Evolutionary conservation across 805 yeast genomes (phyloP).

Genomic region (Candida suzukii): DNA sequence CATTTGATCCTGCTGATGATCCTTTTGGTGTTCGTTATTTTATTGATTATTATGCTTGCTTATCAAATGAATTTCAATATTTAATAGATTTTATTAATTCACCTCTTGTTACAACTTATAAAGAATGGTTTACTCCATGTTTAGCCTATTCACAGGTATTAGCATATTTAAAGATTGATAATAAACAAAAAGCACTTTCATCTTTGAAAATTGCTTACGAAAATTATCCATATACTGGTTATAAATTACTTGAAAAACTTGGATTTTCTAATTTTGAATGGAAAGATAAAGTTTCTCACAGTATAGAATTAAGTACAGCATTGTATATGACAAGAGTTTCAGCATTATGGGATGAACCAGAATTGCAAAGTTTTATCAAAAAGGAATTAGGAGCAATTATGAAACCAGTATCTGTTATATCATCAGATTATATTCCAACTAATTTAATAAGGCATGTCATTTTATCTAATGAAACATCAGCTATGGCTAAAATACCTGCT

Average conservation of each 20-base stretch:
- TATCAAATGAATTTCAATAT: constrained; percentile 58
- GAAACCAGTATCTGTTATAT: constrained; percentile 6
- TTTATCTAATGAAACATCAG: constrained; percentile 61
- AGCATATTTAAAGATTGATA: constrained; percentile 44
- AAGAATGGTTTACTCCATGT: constrained; percentile 68
- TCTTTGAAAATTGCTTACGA: constrained; percentile 44
- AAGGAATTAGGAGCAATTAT: constrained; percentile 12
- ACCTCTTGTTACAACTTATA: constrained; percentile 49
- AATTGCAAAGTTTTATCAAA: constrained; percentile 33
- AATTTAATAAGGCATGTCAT: constrained; percentile 64
- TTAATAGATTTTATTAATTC: constrained; percentile 51
- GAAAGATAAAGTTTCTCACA: constrained; percentile 22
- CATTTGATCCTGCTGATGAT: constrained; percentile 69
- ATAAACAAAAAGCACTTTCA: constrained; percentile 34
- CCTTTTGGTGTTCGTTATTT: constrained; percentile 81
- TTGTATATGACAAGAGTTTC: constrained; percentile 54
- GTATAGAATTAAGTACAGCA: constrained; percentile 38
- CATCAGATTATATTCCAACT: constrained; percentile 37
- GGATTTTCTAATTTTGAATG: constrained; percentile 28
- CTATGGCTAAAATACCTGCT: constrained; percentile 64
- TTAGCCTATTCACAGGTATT: constrained; percentile 58
- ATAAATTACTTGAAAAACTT: constrained; percentile 39
- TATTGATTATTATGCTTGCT: constrained; percentile 70
- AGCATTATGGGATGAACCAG: constrained; percentile 44
- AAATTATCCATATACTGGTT: constrained; percentile 52